Base-by-base conservation (phyloP, 1,284 basidiomycete genomes). In the Trametes versicolor region DNA sequence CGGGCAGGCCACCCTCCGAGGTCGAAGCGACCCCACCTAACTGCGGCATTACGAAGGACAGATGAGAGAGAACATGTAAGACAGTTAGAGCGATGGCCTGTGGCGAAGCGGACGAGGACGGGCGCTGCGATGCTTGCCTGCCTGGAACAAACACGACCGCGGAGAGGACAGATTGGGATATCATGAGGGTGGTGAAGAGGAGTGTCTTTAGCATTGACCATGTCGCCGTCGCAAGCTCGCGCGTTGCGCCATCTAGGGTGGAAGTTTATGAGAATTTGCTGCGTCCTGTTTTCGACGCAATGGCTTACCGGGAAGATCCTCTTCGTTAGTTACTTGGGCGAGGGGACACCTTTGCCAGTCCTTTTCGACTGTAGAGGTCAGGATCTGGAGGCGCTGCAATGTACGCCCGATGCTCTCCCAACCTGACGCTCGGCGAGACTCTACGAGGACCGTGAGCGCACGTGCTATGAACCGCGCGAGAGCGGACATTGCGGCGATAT, bases 181-280 rank as follows among this genome's bases (percentile, higher is more conserved):
- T 75, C 88, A 92, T 90, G 56, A 93, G 80, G 2, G 77, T 85
- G 25, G 85, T 84, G 74, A 93, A 93, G 12, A 93, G 78, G 0
- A 91, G 72, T 0, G 88, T 91, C 75, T 93, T 93, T 70, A 93
- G 80, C 27, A 84, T 80, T 6, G 78, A 79, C 91, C 91, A 93
- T 12, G 87, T 79, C 10, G 80, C 75, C 27, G 80, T 80, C 1
- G 80, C 75, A 13, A 85, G 63, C n/a, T 82, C 78, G 39, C 80
- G 81, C 0, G 82, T 80, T 23, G 81, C 80, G 19, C 79, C 75
- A 10, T 75, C 80, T 85, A 59, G 37, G 7, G 34, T 17, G 8
- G 34, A 9, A 27, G 34, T n/a, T n/a, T 23, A n/a, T 21, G 6
- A 13, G 25, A 9, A 13, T 6, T 43, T 48, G 23, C 23, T n/a